Evolutionary conservation across 2,329 filamentous ascomycete species (phyloP).

Genomic region (Thelonectria discophora): DNA sequence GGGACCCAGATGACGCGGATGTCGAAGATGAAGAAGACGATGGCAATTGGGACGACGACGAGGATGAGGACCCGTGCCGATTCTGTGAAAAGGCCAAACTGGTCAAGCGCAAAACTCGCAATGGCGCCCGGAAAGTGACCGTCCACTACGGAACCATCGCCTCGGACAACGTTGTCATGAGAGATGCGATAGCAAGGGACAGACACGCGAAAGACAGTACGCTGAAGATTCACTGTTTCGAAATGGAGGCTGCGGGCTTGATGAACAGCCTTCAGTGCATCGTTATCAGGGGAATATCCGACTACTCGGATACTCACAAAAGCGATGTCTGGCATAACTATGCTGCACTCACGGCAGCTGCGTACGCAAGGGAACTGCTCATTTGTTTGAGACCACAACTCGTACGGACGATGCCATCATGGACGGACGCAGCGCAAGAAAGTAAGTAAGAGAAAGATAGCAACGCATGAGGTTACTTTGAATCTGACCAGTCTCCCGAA

Average conservation of each 20-base stretch:
- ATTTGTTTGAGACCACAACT: slow-evolving; percentile 2
- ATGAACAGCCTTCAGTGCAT: slow-evolving; percentile 43
- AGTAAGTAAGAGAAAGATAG: too few species aligned
- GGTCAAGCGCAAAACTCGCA: background rate
- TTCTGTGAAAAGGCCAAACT: background rate
- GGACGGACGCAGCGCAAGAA: background rate
- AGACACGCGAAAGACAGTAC: slow-evolving; percentile 26
- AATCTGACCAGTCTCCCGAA: too few species aligned
- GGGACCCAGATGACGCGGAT: too few species aligned
- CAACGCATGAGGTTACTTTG: too few species aligned
- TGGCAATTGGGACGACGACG: background rate
- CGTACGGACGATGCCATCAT: background rate
- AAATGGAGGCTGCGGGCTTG: too few species aligned
- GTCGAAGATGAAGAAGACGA: background rate
- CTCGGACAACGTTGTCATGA: slow-evolving; percentile 48
- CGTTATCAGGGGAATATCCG: slow-evolving; percentile 48
- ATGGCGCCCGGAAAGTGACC: background rate
- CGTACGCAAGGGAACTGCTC: slow-evolving; percentile 37
- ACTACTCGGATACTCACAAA: slow-evolving; percentile 51
- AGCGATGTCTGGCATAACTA: slow-evolving; percentile 48
- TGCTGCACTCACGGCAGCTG: slow-evolving; percentile 46
- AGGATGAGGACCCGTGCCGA: too few species aligned
- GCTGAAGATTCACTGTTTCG: slow-evolving; percentile 32
- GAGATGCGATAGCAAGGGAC: slow-evolving; percentile 44
- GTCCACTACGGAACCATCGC: slow-evolving; percentile 35